Conservation (phyloP, 2,329 filamentous ascomycete species). For the Colletotrichum sp. region DNA sequence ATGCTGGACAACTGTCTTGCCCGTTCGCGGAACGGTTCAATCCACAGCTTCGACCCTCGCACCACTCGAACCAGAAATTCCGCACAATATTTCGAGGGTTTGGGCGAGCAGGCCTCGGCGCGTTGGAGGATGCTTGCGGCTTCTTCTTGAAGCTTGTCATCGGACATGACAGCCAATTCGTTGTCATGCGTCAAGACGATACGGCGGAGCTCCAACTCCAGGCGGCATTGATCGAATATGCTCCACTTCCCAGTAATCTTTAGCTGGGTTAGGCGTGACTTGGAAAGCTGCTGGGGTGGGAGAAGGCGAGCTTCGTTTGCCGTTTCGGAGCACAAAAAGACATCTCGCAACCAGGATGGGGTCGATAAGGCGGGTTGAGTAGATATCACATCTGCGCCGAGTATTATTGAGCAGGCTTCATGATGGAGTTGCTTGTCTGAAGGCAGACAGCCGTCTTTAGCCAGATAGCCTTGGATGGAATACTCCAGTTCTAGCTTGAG, state of each 20-base stretch:
- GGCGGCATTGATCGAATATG: not conserved
- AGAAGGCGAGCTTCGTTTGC: slow-evolving; percentile 13
- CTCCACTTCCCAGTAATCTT: not conserved
- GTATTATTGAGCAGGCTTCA: slow-evolving; percentile 29
- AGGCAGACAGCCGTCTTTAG: slow-evolving; percentile 20
- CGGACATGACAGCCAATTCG: not conserved
- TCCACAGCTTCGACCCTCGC: not conserved
- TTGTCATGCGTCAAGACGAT: not conserved
- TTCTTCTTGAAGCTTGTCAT: not conserved
- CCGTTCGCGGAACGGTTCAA: not conserved
- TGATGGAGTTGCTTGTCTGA: slow-evolving; percentile 22
- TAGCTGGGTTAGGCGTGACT: not conserved
- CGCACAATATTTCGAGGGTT: not conserved
- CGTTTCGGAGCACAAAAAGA: slow-evolving; percentile 12
- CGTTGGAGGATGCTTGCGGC: not conserved
- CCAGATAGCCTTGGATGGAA: slow-evolving; percentile 25
- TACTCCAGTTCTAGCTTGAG: slow-evolving; percentile 37
- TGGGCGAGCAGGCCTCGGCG: not conserved
- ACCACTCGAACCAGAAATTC: not conserved
- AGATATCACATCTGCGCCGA: slow-evolving; percentile 24
- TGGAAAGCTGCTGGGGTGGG: not conserved
- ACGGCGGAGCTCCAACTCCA: not conserved
- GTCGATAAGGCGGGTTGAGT: not conserved
- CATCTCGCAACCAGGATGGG: slow-evolving; percentile 27
- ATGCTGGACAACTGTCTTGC: not conserved